Evolutionary conservation across 345 rosid species (phyloP).

Genomic region (Brassica cretica): DNA sequence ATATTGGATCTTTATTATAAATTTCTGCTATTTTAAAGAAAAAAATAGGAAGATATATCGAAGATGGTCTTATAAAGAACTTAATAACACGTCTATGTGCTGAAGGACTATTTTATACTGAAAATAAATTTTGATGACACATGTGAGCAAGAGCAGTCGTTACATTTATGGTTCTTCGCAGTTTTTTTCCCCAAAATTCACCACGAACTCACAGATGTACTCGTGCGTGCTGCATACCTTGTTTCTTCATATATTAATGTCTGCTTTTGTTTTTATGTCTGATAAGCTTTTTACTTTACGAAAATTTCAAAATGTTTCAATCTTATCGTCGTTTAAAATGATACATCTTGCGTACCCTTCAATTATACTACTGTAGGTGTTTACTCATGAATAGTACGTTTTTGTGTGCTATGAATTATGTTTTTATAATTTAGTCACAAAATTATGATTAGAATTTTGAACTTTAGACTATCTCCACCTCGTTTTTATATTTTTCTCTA

Average conservation of each 20-base stretch:
- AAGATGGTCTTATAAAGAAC: not conserved
- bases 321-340: not conserved
- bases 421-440: too few relatives aligned
- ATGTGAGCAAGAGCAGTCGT: not conserved
- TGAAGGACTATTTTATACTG: not conserved
- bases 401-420: not conserved
- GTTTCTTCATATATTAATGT: slow-evolving; percentile 5
- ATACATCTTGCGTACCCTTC: not conserved
- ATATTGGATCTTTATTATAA: too few relatives aligned
- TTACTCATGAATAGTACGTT: not conserved
- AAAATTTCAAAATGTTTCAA: not conserved
- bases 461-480: too few relatives aligned
- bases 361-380: not conserved
- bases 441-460: too few relatives aligned
- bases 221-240: slow-evolving; percentile 2
- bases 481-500: too few relatives aligned
- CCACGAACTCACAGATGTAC: slow-evolving; percentile 15
- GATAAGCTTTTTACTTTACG: not conserved
- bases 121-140: not conserved
- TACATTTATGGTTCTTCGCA: not conserved
- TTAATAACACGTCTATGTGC: not conserved
- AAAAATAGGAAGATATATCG: too few relatives aligned
- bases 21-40: too few relatives aligned
- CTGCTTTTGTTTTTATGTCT: not conserved
- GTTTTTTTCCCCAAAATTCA: not conserved